A percentile compares a stretch with the other conserved stretches of the same genome.
Evolutionary conservation across 2,329 filamentous ascomycete species (phyloP).

Genomic region (Cryphonectria carpinicola): DNA sequence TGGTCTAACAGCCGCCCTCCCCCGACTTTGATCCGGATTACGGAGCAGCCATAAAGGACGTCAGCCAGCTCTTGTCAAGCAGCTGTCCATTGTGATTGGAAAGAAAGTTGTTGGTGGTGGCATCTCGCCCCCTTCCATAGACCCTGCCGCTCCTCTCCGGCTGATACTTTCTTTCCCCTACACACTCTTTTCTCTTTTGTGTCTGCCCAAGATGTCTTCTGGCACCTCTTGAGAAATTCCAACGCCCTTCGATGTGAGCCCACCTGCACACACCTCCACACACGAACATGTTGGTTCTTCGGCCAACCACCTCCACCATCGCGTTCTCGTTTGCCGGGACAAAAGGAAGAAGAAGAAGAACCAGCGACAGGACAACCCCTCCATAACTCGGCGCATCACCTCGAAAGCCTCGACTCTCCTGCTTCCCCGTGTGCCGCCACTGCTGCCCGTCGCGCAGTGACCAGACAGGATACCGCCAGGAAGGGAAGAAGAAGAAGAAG

Average conservation of each 20-base stretch:
- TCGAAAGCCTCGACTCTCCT: neutral
- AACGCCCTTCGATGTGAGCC: conserved; percentile 14
- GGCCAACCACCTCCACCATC: conserved; percentile 33
- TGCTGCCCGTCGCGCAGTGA: neutral
- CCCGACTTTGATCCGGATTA: conserved; percentile 21
- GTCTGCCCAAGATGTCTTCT: neutral
- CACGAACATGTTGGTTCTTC: conserved; percentile 37
- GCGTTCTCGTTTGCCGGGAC: conserved; percentile 36
- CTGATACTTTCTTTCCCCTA: neutral
- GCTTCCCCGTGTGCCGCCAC: neutral
- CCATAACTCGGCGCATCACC: conserved; percentile 11
- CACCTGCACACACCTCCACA: neutral
- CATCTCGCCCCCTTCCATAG: neutral
- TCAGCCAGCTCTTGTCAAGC: neutral
- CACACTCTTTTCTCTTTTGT: neutral
- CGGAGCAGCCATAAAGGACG: conserved; percentile 8
- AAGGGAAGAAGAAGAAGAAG: neutral
- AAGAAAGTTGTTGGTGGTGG: neutral
- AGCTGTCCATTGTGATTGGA: neutral
- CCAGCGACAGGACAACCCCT: conserved; percentile 19
- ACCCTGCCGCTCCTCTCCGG: neutral
- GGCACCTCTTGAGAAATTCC: neutral
- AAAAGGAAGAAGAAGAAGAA: conserved; percentile 10
- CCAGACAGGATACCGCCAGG: neutral
- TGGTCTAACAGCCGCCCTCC: neutral